phyloP scores from a whole-genome alignment of 148 eudicot species.

The Simmondsia chinensis region DNA sequence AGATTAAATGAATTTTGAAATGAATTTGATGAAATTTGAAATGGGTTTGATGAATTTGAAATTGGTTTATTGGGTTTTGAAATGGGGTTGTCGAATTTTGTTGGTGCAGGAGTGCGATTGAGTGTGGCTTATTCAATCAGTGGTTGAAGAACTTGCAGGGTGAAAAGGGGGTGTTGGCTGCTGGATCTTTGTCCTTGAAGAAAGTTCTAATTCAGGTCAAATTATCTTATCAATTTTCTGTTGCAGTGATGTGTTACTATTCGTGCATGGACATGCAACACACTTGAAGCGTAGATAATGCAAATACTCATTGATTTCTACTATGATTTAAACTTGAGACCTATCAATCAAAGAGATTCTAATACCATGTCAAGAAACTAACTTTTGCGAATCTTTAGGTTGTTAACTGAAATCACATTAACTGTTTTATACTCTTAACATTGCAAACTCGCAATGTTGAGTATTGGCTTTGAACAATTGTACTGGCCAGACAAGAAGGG shows the following conservation, averaged over 20 bases:
- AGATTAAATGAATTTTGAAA: neutral
- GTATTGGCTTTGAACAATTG: too few relatives aligned
- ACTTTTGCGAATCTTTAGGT: too few relatives aligned
- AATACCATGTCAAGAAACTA: too few relatives aligned
- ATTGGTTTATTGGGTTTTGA: neutral
- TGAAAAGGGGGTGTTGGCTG: constrained; percentile 56
- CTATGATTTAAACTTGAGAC: too few relatives aligned
- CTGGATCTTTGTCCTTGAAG: constrained; percentile 53
- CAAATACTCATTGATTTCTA: too few relatives aligned
- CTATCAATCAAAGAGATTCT: too few relatives aligned
- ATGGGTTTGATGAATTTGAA: neutral
- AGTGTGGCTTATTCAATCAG: constrained; percentile 70
- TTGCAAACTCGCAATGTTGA: too few relatives aligned
- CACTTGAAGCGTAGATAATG: too few relatives aligned
- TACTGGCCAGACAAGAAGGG: too few relatives aligned
- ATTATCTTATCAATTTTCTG: neutral
- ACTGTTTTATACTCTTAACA: too few relatives aligned
- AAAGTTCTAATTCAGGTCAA: constrained; percentile 84
- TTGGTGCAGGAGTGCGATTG: constrained; percentile 67
- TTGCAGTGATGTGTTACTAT: neutral
- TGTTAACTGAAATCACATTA: too few relatives aligned
- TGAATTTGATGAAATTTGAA: neutral
- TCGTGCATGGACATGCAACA: too few relatives aligned
- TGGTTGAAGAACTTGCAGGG: constrained; percentile 83
- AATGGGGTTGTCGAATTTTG: constrained; percentile 1